phyloP scores from a whole-genome alignment of 1,139 yeast species.

The Zygoascus hellenicus region DNA sequence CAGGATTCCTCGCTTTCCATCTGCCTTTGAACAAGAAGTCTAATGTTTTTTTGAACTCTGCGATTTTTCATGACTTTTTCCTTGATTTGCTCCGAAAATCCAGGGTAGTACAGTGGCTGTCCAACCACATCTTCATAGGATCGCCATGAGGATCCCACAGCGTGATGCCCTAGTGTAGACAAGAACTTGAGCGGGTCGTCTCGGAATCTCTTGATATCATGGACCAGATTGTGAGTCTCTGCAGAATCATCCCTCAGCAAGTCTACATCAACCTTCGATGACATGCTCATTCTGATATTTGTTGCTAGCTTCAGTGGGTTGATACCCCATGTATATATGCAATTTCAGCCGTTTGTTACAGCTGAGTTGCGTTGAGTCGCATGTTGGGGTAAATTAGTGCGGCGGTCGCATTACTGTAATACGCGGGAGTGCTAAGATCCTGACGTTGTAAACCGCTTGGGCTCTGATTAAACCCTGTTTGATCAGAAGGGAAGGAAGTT shows the following conservation, averaged over 20 bases:
- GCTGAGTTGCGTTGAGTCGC: not conserved
- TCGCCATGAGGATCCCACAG: conserved; percentile 36
- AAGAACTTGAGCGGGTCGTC: conserved; percentile 34
- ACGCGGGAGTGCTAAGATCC: no score
- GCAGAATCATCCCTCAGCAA: conserved; percentile 3
- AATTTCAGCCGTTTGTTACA: no score
- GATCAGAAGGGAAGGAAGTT: no score
- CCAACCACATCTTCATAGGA: conserved; percentile 38
- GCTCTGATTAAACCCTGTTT: no score
- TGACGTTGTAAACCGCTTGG: no score
- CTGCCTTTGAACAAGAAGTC: conserved; percentile 30
- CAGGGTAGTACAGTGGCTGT: conserved; percentile 33
- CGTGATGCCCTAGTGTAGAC: conserved; percentile 28
- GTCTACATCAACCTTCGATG: conserved; percentile 4
- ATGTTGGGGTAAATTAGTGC: not conserved
- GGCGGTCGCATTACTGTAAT: no score
- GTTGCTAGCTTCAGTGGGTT: not conserved
- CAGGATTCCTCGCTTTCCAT: conserved; percentile 27
- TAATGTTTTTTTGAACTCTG: conserved; percentile 29
- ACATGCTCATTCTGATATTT: not conserved
- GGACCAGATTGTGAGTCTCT: conserved; percentile 19
- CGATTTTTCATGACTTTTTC: conserved; percentile 30
- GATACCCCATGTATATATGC: not conserved
- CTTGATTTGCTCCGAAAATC: conserved; percentile 30
- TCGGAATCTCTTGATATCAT: conserved; percentile 32